phyloP scores from a whole-genome alignment of 164 flowering plant genomes.

The Vitis cinerea region DNA sequence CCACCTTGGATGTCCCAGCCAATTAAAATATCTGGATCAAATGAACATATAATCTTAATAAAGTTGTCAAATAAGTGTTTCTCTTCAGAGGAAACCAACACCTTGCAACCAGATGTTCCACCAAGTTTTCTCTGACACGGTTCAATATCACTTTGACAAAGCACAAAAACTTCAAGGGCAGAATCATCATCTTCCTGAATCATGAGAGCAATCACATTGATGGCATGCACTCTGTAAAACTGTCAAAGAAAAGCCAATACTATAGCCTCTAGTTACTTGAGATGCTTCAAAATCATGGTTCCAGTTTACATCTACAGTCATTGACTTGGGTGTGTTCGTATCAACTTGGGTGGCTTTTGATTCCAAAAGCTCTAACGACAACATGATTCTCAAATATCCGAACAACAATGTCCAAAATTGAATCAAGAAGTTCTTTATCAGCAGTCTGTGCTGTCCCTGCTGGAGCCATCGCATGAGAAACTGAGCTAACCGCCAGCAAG shows the following conservation, averaged over 20 bases:
- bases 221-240: constrained; percentile 24
- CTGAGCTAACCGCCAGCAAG: too few species aligned
- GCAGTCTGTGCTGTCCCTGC: too few species aligned
- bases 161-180: constrained; percentile 44
- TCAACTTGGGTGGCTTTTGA: too few species aligned
- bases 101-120: constrained; percentile 60
- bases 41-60: constrained; percentile 42
- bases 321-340: too few species aligned
- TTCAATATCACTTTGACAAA: constrained; percentile 40
- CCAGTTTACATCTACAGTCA: too few species aligned
- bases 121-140: constrained; percentile 43
- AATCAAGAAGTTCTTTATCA: too few species aligned
- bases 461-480: too few species aligned
- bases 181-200: constrained; percentile 63
- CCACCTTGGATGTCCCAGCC: constrained; percentile 87
- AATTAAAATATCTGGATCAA: constrained; percentile 88
- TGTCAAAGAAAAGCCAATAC: too few species aligned
- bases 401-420: constrained; percentile 34
- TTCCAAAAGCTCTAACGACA: constrained; percentile 29
- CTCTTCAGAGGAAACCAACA: constrained; percentile 55
- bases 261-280: too few species aligned
- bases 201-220: constrained; percentile 63
- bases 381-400: constrained; percentile 49
- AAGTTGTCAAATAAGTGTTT: constrained; percentile 54
- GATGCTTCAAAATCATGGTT: too few species aligned